Base-by-base conservation (phyloP, 2,329 filamentous ascomycete genomes). In the Myriangium duriaei region DNA sequence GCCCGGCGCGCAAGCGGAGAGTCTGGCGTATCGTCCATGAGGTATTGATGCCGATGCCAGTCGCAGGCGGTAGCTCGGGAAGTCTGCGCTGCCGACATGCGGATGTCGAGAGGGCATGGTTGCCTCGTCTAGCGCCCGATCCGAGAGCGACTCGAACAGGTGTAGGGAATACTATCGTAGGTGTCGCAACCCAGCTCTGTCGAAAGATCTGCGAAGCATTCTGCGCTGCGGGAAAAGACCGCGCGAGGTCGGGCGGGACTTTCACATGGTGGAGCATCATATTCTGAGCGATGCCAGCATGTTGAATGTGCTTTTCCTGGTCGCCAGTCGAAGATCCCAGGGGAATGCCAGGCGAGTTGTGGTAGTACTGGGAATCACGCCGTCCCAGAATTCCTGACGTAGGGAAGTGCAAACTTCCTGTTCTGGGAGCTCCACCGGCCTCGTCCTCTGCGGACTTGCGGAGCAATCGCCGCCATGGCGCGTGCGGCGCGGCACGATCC, bases 221-320 rank as follows among this genome's bases (percentile, higher is more conserved):
- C 14, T 32, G 30, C n/a, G 18, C 17, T 9, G 17, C 29, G 17
- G 32, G 32, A 28, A 21, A 18, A 21, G 13, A 33, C 5, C 13
- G 28, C 30, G 36, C 36, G 30, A 39, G 15, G 36, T 39, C 28
- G 14, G 36, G 16, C 30, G 36, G 17, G 29, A 39, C 11, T 11
- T 11, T 33, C 30, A 39, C 36, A 39, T 39, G 13, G 29, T 30
- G 36, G 17, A 39, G 28, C 36, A 39, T 39, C 29, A 39, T 39
- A 39, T 21, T 7, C 7, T 26, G 36, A 17, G 30, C 26, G 16
- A 13, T 18, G 15, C 16, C 18, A 39, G 36, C 36, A 39, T 39
- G 30, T 39, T 39, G 36, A 39, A 33, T 32, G 36, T 13, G 36
- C 30, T 31, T 11, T 12, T 29, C 6, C 10, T 19, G 28, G 6